phyloP scores from a whole-genome alignment of 1,284 basidiomycete genomes.

The Moesziomyces globuligerus region DNA sequence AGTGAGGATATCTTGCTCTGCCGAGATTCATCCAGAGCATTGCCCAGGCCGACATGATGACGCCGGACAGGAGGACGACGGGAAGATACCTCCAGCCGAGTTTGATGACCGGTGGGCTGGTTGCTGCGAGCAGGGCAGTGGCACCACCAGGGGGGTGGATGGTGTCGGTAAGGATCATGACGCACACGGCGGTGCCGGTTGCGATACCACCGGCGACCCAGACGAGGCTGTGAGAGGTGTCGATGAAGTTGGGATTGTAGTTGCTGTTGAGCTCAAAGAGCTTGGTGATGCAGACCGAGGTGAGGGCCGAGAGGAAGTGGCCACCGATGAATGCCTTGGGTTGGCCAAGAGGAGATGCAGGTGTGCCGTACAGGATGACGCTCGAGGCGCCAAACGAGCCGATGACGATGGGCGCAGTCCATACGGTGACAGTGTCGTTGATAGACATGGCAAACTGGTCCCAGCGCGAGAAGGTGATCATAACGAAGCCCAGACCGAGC shows the following conservation, averaged over 20 bases:
- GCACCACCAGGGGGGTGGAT: conserved; percentile 53
- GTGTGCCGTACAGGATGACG: conserved; percentile 53
- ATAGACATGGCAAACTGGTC: conserved; percentile 35
- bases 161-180: conserved; percentile 49
- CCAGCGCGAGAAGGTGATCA: conserved; percentile 50
- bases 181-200: conserved; percentile 39
- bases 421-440: conserved; percentile 37
- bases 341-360: conserved; percentile 47
- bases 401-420: conserved; percentile 51
- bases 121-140: conserved; percentile 44
- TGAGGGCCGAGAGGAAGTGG: conserved; percentile 47
- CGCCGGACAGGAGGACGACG: conserved; percentile 38
- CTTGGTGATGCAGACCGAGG: conserved; percentile 46
- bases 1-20: conserved; percentile 24
- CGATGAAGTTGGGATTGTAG: conserved; percentile 45
- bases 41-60: conserved; percentile 49
- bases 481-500: conserved; percentile 43
- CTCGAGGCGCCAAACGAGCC: conserved; percentile 54
- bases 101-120: conserved; percentile 35
- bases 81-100: conserved; percentile 49
- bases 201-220: conserved; percentile 49
- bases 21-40: conserved; percentile 55
- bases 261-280: conserved; percentile 45
- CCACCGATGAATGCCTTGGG: conserved; percentile 46
- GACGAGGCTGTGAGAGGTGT: conserved; percentile 37